A percentile compares a stretch with the other conserved stretches of the same genome.
These are phyloP conservation scores for Endocarpon pusillum DNA, from an alignment of 495 filamentous ascomycete species.

Conservation along the genomic window DNA sequence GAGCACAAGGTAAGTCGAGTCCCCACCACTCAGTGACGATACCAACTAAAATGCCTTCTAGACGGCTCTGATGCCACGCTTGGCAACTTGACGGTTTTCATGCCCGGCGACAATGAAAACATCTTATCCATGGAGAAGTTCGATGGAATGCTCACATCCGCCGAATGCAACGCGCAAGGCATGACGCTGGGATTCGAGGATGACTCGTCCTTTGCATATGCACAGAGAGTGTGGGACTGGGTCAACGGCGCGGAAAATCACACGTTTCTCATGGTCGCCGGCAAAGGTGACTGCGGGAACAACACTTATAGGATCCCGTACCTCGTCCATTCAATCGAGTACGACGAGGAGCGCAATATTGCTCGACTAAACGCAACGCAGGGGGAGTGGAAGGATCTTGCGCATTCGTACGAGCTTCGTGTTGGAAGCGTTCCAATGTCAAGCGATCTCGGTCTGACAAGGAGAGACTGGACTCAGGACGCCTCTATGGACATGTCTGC, in stretches of 20 bases:
- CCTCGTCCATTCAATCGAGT: slow-evolving; percentile 14
- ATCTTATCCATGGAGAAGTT: slow-evolving; percentile 23
- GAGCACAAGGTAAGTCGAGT: slow-evolving; percentile 5
- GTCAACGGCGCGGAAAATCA: slow-evolving; percentile 19
- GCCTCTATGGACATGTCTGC: slow-evolving; percentile 16
- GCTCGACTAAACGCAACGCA: slow-evolving; percentile 12
- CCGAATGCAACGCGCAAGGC: slow-evolving; percentile 15
- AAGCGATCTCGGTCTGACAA: slow-evolving; percentile 1
- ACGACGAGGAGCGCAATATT: slow-evolving; percentile 14
- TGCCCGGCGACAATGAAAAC: slow-evolving; percentile 16
- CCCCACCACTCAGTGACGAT: slow-evolving; percentile 1
- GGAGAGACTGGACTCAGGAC: slow-evolving; percentile 14
- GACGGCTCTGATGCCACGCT: slow-evolving; percentile 10
- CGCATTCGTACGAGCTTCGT: slow-evolving; percentile 17
- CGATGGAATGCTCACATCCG: slow-evolving; percentile 13
- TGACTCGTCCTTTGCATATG: slow-evolving; percentile 14
- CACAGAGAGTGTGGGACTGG: slow-evolving; percentile 21
- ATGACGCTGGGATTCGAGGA: slow-evolving; percentile 16
- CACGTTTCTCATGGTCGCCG: slow-evolving; percentile 23
- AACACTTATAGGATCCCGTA: slow-evolving; percentile 19
- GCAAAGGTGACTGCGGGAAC: slow-evolving; percentile 19
- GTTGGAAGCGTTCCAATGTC: slow-evolving; percentile 12
- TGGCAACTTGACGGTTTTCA: slow-evolving; percentile 20
- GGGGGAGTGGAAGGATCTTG: slow-evolving; percentile 16
- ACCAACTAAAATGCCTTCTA: slow-evolving; percentile 3